Evolutionary conservation across 352 stramenopile species (phyloP).

Genomic region (Halophytophthora polymorphica): DNA sequence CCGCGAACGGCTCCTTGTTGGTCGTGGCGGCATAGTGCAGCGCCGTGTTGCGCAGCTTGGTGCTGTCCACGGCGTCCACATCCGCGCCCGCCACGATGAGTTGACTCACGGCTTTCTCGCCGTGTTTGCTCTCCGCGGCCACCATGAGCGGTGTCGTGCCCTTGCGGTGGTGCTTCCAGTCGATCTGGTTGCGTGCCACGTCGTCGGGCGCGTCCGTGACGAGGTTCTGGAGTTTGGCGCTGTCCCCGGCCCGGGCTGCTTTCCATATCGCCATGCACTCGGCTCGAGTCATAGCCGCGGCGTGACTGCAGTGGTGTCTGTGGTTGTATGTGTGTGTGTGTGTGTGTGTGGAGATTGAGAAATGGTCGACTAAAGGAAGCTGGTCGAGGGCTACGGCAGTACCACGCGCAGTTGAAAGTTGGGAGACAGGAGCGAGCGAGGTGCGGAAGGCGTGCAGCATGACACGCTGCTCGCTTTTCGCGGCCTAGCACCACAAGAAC

Average conservation of each 20-base stretch:
- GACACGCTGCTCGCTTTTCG: no score
- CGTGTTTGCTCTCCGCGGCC: slow-evolving; percentile 39
- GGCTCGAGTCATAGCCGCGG: slow-evolving; percentile 17
- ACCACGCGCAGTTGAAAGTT: no score
- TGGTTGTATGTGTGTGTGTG: neutral
- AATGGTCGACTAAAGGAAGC: slow-evolving; percentile 4
- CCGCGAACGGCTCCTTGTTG: slow-evolving; percentile 31
- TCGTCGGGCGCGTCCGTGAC: slow-evolving; percentile 24
- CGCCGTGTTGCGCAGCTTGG: slow-evolving; percentile 46
- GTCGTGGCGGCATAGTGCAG: slow-evolving; percentile 60
- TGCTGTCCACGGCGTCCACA: slow-evolving; percentile 36
- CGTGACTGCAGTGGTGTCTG: neutral
- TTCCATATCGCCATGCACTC: slow-evolving; percentile 33
- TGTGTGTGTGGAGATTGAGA: slow-evolving; percentile 6
- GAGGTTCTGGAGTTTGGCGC: slow-evolving; percentile 23
- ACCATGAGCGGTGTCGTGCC: slow-evolving; percentile 71
- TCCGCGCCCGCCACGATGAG: slow-evolving; percentile 52
- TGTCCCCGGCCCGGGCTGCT: slow-evolving; percentile 21
- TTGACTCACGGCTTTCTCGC: slow-evolving; percentile 37
- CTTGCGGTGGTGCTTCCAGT: slow-evolving; percentile 38
- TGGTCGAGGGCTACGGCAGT: no score
- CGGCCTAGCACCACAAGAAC: no score
- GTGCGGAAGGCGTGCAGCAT: no score
- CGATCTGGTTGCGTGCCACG: slow-evolving; percentile 28
- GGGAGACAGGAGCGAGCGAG: no score